Percentiles rank a stretch among this genome's conserved stretches.
Evolutionary conservation across 176 grass and related monocot genomes (phyloP).

Genomic region (Puccinellia tenuiflora): DNA sequence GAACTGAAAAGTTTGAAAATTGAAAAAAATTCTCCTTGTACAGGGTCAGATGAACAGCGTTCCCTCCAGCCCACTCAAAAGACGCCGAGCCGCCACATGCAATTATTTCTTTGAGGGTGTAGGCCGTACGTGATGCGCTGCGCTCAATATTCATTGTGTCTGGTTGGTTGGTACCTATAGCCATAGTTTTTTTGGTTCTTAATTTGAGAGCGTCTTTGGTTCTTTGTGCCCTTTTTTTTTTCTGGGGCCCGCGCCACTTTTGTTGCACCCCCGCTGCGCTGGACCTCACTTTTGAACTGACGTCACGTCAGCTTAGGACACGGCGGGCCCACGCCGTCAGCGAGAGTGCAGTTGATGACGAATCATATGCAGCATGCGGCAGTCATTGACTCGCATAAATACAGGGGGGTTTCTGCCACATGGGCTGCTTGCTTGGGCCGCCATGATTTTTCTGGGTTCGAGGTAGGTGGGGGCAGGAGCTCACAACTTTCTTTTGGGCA

Average conservation of each 20-base stretch:
- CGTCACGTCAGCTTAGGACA: constrained; percentile 9
- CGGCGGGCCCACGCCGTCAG: neutral
- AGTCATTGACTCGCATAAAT: neutral
- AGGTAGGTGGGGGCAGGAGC: neutral
- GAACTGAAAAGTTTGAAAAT: constrained; percentile 24
- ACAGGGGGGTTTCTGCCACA: neutral
- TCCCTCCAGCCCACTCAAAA: constrained; percentile 19
- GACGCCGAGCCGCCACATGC: constrained; percentile 12
- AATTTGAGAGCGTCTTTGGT: neutral
- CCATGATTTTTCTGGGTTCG: neutral
- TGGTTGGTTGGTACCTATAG: neutral
- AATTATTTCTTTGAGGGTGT: neutral
- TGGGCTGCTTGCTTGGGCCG: neutral
- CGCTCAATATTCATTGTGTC: constrained; percentile 28
- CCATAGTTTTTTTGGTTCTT: neutral
- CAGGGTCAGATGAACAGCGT: constrained; percentile 7
- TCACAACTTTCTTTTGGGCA: too few species aligned
- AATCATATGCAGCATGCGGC: neutral
- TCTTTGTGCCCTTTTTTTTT: constrained; percentile 15
- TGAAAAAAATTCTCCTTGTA: constrained; percentile 5
- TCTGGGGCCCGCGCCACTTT: constrained; percentile 7
- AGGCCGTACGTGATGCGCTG: constrained; percentile 22
- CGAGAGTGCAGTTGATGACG: neutral
- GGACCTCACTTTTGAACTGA: constrained; percentile 16
- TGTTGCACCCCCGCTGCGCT: neutral